Conservation (phyloP, 2,329 filamentous ascomycete species). For the Pseudogymnoascus sp. region DNA sequence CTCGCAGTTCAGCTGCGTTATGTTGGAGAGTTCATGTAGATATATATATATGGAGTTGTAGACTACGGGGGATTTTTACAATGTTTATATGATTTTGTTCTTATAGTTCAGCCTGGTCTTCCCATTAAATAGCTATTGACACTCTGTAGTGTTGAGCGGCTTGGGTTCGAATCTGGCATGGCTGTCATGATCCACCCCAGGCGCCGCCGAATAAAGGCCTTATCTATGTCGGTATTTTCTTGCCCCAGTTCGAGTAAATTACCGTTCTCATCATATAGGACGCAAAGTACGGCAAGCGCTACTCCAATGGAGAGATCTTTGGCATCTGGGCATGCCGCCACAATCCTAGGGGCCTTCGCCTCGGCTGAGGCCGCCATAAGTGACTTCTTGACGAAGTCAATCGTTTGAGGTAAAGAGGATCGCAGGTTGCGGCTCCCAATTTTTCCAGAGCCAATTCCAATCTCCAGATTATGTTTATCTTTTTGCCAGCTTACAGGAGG, state of each 20-base stretch:
- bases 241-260: conserved; percentile 20
- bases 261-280: conserved; percentile 62
- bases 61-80: neutral
- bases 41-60: neutral
- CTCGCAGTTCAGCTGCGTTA: neutral
- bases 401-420: conserved; percentile 56
- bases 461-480: conserved; percentile 35
- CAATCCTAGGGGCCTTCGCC: conserved; percentile 25
- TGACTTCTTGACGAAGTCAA: conserved; percentile 34
- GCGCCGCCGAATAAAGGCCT: conserved; percentile 67
- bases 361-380: neutral
- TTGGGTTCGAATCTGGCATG: conserved; percentile 75
- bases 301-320: conserved; percentile 75
- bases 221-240: conserved; percentile 45
- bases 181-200: conserved; percentile 77
- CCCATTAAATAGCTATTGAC: conserved; percentile 84
- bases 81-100: neutral
- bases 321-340: conserved; percentile 69
- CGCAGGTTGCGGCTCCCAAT: conserved; percentile 78
- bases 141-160: conserved; percentile 76
- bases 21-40: neutral
- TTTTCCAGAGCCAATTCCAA: conserved; percentile 66
- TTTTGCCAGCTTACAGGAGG: conserved; percentile 37
- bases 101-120: neutral
- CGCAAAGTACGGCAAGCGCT: conserved; percentile 68